Evolutionary conservation across 352 stramenopile species (phyloP), one percentile per base, ranked within the genome.

Genomic region (Globisporangium rhizosaccharum): DNA sequence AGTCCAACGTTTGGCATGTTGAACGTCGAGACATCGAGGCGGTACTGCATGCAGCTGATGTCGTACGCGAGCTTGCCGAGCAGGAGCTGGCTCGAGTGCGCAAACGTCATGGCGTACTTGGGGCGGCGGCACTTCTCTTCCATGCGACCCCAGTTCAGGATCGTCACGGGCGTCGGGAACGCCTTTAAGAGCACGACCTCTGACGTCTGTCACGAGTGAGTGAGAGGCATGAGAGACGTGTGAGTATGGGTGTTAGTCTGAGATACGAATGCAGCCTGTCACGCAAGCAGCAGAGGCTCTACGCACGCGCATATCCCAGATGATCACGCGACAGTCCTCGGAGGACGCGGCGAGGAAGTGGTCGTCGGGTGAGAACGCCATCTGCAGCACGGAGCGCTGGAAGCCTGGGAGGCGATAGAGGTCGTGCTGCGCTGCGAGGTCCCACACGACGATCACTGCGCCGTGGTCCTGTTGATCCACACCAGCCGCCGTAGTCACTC

Each of bases 11-110:
- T 90, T 10, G 81, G 81, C 79, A 92, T 90, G 14, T 63, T 67
- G 53, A 86, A 88, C 7, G 67, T 62, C 15, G 67, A 68, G n/a
- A 88, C 67, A 44, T 92, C 79, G 36, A 92, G 79, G 37, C 71
- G 72, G 62, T 90, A 92, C 59, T 92, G 81, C 81, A 92, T 92
- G 56, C 73, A 79, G 3, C 62, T 61, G 51, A 92, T 88, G 56
- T 90, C 80, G 62, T 87, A 91, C 3, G 78, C 79, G 52, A 90
- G 63, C 33, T 90, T 75, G 36, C 73, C 80, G 30, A 72, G 61
- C 12, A 86, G 57, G 20, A 90, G 61, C 57, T 92, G 81, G 37
- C 77, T 89, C 17, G 77, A 81, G 64, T 87, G 71, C 26, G 83
- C 81, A 63, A 92, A 74, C 4, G 74, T 72, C 48, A 92, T 67